Evolutionary conservation across 2,329 filamentous ascomycete genomes (phyloP).

Genomic region (Microsporum canis): DNA sequence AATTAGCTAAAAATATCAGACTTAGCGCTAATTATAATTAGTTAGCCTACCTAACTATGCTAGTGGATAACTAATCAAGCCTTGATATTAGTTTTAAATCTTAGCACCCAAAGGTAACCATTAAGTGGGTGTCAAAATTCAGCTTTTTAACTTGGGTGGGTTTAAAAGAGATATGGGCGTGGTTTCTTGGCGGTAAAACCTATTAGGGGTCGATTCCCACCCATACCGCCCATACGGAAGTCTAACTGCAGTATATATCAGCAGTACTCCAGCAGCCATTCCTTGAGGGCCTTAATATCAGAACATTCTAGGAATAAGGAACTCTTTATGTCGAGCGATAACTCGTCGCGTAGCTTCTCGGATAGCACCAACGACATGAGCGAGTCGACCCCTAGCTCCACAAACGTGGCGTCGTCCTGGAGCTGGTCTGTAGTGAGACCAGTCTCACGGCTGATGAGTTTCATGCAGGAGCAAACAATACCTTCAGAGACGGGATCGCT

Average conservation of each 20-base stretch:
- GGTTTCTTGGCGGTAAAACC: neutral
- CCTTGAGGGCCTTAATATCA: no score
- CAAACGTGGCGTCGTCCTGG: slow-evolving; percentile 9
- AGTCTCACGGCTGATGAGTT: slow-evolving; percentile 10
- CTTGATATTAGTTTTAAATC: no score
- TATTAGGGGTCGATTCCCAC: no score
- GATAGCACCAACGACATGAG: slow-evolving; percentile 28
- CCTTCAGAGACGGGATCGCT: neutral
- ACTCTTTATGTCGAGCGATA: slow-evolving; percentile 12
- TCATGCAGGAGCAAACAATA: neutral
- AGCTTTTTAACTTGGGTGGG: no score
- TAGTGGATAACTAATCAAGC: no score
- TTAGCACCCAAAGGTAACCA: no score
- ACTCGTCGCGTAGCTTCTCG: slow-evolving; percentile 23
- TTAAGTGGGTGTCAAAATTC: no score
- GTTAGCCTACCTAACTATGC: no score
- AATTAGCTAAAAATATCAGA: no score
- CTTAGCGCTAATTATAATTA: no score
- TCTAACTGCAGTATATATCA: neutral
- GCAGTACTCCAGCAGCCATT: no score
- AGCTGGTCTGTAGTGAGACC: slow-evolving; percentile 9
- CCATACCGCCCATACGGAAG: neutral
- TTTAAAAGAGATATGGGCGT: neutral
- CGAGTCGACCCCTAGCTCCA: slow-evolving; percentile 27
- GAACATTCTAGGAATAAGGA: neutral